These are phyloP conservation scores for Catharanthus roseus DNA, from an alignment of 257 asterid genomes.

Conservation along the genomic window DNA sequence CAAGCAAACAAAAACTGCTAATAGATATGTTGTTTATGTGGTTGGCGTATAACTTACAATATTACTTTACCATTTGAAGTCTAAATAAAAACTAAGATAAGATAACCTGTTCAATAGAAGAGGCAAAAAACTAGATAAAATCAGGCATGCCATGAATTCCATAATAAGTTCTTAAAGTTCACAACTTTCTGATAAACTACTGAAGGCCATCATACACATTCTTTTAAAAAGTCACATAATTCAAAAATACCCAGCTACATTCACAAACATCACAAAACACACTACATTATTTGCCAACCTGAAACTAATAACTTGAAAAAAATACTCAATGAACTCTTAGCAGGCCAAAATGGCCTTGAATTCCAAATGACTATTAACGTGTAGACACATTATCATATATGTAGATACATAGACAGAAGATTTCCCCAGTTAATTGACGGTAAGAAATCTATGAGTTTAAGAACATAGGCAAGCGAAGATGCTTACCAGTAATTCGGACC, in stretches of 20 bases:
- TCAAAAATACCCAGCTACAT: neutral
- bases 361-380: neutral
- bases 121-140: neutral
- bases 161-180: neutral
- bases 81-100: too few species aligned
- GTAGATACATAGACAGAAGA: neutral
- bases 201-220: neutral
- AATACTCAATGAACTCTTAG: too few species aligned
- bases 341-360: neutral
- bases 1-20: neutral
- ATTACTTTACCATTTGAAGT: too few species aligned
- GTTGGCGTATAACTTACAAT: too few species aligned
- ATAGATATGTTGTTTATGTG: neutral
- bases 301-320: neutral
- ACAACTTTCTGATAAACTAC: neutral
- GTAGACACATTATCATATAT: neutral
- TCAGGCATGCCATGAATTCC: neutral
- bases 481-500: slow-evolving; percentile 80
- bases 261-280: neutral
- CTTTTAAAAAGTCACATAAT: neutral
- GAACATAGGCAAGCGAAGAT: neutral
- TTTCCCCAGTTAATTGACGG: neutral
- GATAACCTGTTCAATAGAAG: neutral
- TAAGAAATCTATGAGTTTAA: neutral
- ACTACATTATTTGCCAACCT: neutral